Evolutionary conservation across 2,329 filamentous ascomycete species (phyloP).

Genomic region (Pseudogymnoascus sp.): DNA sequence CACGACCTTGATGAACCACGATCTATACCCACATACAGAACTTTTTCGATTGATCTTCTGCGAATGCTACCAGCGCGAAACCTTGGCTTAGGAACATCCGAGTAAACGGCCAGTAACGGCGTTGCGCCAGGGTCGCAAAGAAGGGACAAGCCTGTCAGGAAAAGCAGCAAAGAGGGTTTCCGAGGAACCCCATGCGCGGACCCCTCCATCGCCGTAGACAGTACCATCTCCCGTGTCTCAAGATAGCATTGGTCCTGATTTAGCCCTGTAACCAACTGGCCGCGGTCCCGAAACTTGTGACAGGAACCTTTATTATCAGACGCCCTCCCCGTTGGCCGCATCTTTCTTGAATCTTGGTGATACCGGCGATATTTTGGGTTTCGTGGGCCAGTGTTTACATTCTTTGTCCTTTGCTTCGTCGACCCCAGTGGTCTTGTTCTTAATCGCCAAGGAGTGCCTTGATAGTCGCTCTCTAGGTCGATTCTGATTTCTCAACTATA

Average conservation of each 20-base stretch:
- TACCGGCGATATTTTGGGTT: slow-evolving; percentile 7
- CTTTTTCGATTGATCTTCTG: not conserved
- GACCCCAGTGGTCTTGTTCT: slow-evolving; percentile 10
- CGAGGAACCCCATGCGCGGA: not conserved
- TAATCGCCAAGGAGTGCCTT: not conserved
- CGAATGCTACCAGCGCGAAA: slow-evolving; percentile 3
- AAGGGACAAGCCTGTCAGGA: not conserved
- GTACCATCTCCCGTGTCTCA: not conserved
- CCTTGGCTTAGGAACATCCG: slow-evolving; percentile 4
- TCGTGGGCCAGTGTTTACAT: slow-evolving; percentile 2
- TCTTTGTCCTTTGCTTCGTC: slow-evolving; percentile 11
- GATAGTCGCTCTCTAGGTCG: not conserved
- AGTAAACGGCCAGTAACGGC: not conserved
- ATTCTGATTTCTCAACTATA: slow-evolving; percentile 13
- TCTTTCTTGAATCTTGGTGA: not conserved
- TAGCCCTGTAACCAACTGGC: not conserved
- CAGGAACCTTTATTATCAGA: slow-evolving; percentile 6
- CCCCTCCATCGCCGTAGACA: not conserved
- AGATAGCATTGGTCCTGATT: not conserved
- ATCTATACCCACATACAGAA: slow-evolving; percentile 2
- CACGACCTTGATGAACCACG: not conserved
- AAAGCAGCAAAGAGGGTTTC: slow-evolving; percentile 1
- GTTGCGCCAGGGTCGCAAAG: not conserved
- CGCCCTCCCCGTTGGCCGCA: not conserved
- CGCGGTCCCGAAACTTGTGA: not conserved